These are phyloP conservation scores for Verbascum thapsus DNA, from an alignment of 257 asterid genomes.

Conservation along the genomic window DNA sequence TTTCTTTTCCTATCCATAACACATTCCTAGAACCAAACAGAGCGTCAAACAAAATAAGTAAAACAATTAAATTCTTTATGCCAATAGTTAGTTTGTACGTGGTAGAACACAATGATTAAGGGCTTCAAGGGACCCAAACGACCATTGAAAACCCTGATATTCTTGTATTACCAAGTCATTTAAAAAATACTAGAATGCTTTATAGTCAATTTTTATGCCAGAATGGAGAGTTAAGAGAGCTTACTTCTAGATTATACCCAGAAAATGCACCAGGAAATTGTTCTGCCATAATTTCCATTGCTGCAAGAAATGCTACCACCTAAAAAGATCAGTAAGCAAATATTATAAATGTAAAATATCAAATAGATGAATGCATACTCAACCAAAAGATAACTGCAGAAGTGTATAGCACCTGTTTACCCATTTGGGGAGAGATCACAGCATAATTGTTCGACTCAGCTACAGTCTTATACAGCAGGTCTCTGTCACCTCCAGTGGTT, in stretches of 20 bases:
- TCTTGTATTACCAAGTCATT: constrained; percentile 4
- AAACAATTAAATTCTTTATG: neutral
- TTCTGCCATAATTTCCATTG: constrained; percentile 89
- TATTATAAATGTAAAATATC: constrained; percentile 10
- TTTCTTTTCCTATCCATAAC: no score
- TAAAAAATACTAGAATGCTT: constrained; percentile 15
- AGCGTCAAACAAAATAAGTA: constrained; percentile 4
- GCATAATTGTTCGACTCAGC: constrained; percentile 71
- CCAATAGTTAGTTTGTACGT: neutral
- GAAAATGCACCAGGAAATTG: constrained; percentile 97
- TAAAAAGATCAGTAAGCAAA: constrained; percentile 31
- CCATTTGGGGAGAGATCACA: constrained; percentile 99
- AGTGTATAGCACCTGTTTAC: constrained; percentile 75
- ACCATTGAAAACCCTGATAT: constrained; percentile 18
- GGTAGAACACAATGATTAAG: neutral
- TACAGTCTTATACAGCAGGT: constrained; percentile 74
- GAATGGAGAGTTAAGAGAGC: constrained; percentile 16
- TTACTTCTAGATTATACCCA: constrained; percentile 81
- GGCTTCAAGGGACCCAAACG: constrained; percentile 8
- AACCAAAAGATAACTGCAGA: constrained; percentile 7
- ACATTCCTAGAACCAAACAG: no score
- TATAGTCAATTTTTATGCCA: neutral
- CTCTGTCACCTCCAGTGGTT: constrained; percentile 98
- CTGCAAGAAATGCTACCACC: constrained; percentile 98
- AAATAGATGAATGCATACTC: constrained; percentile 8